phyloP scores from a whole-genome alignment of 139 green algal genomes.

The Yamagishiella unicocca region DNA sequence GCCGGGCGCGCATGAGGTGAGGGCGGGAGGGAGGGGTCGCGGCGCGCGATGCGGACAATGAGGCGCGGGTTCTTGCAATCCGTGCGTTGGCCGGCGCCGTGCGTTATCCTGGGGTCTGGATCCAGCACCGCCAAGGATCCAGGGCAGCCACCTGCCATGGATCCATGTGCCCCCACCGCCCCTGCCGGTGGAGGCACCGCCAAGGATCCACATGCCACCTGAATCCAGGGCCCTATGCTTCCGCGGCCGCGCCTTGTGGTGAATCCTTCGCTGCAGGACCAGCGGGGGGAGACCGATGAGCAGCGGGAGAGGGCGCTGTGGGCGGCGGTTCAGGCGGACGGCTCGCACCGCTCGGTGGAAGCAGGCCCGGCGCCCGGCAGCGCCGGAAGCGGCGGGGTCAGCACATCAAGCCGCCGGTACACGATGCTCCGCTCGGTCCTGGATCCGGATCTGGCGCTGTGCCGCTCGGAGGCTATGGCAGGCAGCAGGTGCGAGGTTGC shows the following conservation, averaged over 20 bases:
- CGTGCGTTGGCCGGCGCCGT: too few relatives aligned
- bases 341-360: neutral
- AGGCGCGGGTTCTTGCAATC: too few relatives aligned
- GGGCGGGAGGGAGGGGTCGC: neutral
- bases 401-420: neutral
- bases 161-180: too few relatives aligned
- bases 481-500: neutral
- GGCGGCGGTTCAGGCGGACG: constrained; percentile 18
- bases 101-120: too few relatives aligned
- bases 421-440: neutral
- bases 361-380: too few relatives aligned
- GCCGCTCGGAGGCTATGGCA: constrained; percentile 7
- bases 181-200: too few relatives aligned
- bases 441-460: constrained; percentile 28
- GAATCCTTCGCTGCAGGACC: neutral
- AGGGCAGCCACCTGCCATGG: too few relatives aligned
- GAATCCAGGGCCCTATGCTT: too few relatives aligned
- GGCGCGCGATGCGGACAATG: too few relatives aligned
- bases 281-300: neutral
- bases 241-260: neutral
- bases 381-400: neutral
- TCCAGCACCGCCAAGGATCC: too few relatives aligned
- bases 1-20: neutral
- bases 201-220: too few relatives aligned
- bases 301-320: neutral